These are phyloP conservation scores for Lumnitzera racemosa DNA, from an alignment of 345 rosid species.

Conservation along the genomic window DNA sequence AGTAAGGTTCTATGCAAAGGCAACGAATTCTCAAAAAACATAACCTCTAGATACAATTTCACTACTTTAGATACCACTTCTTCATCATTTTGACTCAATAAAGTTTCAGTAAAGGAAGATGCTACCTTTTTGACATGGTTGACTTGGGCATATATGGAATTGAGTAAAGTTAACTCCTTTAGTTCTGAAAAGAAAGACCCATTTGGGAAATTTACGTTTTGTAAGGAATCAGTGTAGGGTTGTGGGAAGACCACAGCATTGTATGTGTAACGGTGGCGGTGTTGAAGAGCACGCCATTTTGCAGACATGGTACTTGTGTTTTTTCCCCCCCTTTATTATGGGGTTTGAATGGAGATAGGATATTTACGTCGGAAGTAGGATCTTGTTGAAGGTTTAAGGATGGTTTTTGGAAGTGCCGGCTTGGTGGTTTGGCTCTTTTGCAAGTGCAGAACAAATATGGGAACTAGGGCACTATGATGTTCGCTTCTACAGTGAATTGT, in stretches of 20 bases:
- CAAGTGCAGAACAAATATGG: no score
- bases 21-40: constrained; percentile 75
- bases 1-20: constrained; percentile 77
- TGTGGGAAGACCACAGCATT: constrained; percentile 69
- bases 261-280: constrained; percentile 94
- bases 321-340: no score
- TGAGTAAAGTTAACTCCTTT: constrained; percentile 45
- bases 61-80: constrained; percentile 22
- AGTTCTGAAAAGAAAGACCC: constrained; percentile 42
- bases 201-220: constrained; percentile 15
- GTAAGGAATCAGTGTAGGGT: constrained; percentile 35
- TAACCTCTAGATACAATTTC: constrained; percentile 52
- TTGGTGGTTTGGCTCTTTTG: no score
- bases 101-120: constrained; percentile 44
- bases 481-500: no score
- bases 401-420: no score
- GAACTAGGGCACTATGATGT: no score
- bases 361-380: no score
- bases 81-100: constrained; percentile 10
- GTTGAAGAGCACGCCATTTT: constrained; percentile 95
- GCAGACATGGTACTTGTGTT: constrained; percentile 52
- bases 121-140: constrained; percentile 59
- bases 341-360: no score
- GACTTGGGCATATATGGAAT: constrained; percentile 71
- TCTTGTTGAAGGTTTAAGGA: no score